Percentiles rank a stretch among this genome's conserved stretches.
Conservation (phyloP, 768 basidiomycete species). For the Epithele typhae region DNA sequence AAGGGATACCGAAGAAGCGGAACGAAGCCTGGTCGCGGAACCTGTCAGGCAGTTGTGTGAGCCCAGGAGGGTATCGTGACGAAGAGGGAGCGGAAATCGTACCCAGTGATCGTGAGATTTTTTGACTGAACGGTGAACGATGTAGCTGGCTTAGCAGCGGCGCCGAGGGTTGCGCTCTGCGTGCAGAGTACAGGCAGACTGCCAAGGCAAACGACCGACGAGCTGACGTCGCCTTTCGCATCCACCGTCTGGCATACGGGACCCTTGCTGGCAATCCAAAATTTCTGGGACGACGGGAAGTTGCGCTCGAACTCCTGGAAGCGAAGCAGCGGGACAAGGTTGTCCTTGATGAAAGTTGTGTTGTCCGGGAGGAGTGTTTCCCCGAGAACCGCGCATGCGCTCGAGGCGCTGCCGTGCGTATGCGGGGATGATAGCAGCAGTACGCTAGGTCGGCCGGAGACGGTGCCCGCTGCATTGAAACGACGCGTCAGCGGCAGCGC, state of each 20-base stretch:
- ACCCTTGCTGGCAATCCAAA: slow-evolving; percentile 18
- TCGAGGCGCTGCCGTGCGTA: slow-evolving; percentile 8
- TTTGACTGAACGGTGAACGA: slow-evolving; percentile 17
- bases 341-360: slow-evolving; percentile 16
- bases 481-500: too few species aligned
- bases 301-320: slow-evolving; percentile 20
- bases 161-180: slow-evolving; percentile 17
- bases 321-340: slow-evolving; percentile 18
- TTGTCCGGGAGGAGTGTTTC: slow-evolving; percentile 21
- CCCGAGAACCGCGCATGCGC: slow-evolving; percentile 17
- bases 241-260: slow-evolving; percentile 19
- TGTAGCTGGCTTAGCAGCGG: slow-evolving; percentile 9
- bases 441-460: slow-evolving; percentile 16
- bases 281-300: slow-evolving; percentile 13
- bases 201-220: slow-evolving; percentile 11
- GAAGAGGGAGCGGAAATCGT: neutral
- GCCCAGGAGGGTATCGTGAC: too few species aligned
- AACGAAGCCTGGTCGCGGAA: slow-evolving; percentile 46
- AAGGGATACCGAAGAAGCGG: slow-evolving; percentile 49
- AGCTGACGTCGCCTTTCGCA: slow-evolving; percentile 16
- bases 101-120: slow-evolving; percentile 23
- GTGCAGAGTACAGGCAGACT: slow-evolving; percentile 22
- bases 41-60: slow-evolving; percentile 15
- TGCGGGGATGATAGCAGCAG: slow-evolving; percentile 15
- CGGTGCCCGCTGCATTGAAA: slow-evolving; percentile 12